Percentiles rank a stretch among this genome's conserved stretches.
Conservation (phyloP, 768 basidiomycete species). For the Pseudohyphozyma bogoriensis region DNA sequence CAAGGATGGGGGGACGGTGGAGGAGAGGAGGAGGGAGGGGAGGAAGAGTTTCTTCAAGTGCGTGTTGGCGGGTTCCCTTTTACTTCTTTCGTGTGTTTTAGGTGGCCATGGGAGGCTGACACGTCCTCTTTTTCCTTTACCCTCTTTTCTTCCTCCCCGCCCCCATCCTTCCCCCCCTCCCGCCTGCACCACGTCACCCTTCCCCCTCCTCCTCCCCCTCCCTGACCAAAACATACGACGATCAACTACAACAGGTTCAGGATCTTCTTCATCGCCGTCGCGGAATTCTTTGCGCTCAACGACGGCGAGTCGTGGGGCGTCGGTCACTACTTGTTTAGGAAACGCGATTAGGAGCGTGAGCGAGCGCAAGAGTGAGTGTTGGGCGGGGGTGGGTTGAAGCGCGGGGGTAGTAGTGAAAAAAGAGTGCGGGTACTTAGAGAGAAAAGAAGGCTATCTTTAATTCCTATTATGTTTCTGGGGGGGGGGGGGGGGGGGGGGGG, state of each 20-base stretch:
- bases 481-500: too few relatives aligned
- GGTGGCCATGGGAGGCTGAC: too few relatives aligned
- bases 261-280: slow-evolving; percentile 62
- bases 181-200: too few relatives aligned
- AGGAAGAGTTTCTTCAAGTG: slow-evolving; percentile 53
- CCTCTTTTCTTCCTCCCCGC: too few relatives aligned
- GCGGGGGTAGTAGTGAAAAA: too few relatives aligned
- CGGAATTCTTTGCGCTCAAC: slow-evolving; percentile 57
- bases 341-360: not conserved
- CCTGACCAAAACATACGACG: not conserved
- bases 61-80: not conserved
- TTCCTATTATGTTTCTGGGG: too few relatives aligned
- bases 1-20: not conserved
- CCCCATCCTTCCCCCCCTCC: too few relatives aligned
- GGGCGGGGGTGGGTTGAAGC: too few relatives aligned
- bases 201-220: not conserved
- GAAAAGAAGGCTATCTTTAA: too few relatives aligned
- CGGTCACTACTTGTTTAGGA: not conserved
- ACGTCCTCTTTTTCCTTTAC: too few relatives aligned
- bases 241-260: slow-evolving; percentile 37
- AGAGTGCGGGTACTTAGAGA: too few relatives aligned
- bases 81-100: slow-evolving; percentile 38
- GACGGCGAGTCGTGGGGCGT: slow-evolving; percentile 51
- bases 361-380: not conserved
- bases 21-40: slow-evolving; percentile 46